A percentile compares a stretch with the other conserved stretches of the same genome.
These are phyloP conservation scores for Jamesozyma hellenica DNA, from an alignment of 805 yeast genomes.

Conservation along the genomic window DNA sequence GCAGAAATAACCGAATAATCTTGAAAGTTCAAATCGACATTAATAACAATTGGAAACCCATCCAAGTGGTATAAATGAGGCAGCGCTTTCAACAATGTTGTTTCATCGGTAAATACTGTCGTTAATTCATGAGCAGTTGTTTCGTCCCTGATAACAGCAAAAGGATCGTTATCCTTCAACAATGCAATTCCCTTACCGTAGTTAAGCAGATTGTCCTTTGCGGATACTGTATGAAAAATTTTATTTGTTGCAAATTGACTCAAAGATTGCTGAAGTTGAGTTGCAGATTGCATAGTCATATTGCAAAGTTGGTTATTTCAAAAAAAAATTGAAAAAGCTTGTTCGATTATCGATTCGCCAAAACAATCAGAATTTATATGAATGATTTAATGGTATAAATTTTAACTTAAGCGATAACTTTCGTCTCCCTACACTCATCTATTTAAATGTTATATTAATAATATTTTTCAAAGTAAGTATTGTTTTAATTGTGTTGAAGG, in stretches of 20 bases:
- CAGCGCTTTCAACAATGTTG: constrained; percentile 45
- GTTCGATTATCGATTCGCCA: no score
- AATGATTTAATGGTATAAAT: no score
- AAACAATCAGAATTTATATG: no score
- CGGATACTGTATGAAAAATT: constrained; percentile 15
- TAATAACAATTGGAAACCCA: constrained; percentile 42
- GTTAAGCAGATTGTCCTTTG: constrained; percentile 4
- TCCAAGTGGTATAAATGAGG: constrained; percentile 44
- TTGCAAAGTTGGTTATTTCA: no score
- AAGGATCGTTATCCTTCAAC: constrained; percentile 26
- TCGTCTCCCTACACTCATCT: no score
- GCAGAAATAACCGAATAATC: constrained; percentile 67
- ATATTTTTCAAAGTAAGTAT: no score
- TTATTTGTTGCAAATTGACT: background rate
- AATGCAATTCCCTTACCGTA: constrained; percentile 3
- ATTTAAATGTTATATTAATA: no score
- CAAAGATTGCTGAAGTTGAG: no score
- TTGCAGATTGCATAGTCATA: no score
- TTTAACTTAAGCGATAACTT: no score
- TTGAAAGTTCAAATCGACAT: constrained; percentile 44
- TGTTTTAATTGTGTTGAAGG: no score
- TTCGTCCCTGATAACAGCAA: constrained; percentile 14
- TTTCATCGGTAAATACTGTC: constrained; percentile 45
- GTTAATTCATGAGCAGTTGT: constrained; percentile 21
- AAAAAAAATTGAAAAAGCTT: no score